Evolutionary conservation across 2,329 filamentous ascomycete genomes (phyloP).

Genomic region (Cladosporium velox): DNA sequence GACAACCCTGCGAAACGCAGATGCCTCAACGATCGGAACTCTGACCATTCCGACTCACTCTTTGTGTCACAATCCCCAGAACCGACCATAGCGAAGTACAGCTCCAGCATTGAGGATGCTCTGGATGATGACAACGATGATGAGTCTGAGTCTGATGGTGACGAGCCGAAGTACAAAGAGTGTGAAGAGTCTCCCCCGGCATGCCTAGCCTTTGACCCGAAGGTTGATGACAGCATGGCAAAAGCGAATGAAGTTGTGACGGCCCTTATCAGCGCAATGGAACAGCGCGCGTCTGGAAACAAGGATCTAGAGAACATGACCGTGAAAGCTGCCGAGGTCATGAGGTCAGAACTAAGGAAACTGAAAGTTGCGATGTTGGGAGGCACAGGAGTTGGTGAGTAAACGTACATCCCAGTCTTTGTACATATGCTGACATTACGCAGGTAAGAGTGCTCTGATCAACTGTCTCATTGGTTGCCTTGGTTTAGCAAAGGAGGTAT

Average conservation of each 20-base stretch:
- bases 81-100: background rate
- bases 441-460: conserved; percentile 34
- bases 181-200: background rate
- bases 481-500: conserved; percentile 26
- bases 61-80: background rate
- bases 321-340: background rate
- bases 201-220: background rate
- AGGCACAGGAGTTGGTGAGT: background rate
- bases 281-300: background rate
- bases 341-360: too few relatives aligned
- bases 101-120: background rate
- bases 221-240: too few relatives aligned
- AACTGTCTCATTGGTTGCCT: conserved; percentile 28
- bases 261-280: too few relatives aligned
- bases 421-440: background rate
- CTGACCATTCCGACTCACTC: background rate
- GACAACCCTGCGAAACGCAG: background rate
- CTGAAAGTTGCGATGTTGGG: background rate
- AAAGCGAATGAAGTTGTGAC: too few relatives aligned
- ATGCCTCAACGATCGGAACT: background rate
- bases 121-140: background rate
- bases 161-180: background rate
- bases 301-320: background rate
- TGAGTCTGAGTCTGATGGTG: too few relatives aligned
- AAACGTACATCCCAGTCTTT: background rate